Evolutionary conservation across 352 stramenopile genomes (phyloP).

Genomic region (Globisporangium ultimum): DNA sequence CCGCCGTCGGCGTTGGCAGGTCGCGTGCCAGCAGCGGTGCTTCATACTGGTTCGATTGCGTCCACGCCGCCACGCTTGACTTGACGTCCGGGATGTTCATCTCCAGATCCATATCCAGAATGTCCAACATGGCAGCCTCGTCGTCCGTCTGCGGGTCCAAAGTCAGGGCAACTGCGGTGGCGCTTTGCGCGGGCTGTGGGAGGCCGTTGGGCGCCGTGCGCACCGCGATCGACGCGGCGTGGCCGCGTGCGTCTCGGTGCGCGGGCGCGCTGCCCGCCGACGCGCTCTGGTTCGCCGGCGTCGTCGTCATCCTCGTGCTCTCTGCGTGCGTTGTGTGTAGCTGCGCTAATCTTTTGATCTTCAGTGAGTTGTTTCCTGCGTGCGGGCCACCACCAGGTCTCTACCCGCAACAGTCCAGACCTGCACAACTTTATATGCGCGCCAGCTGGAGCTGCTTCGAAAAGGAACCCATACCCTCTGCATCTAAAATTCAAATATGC

Average conservation of each 20-base stretch:
- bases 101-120: slow-evolving; percentile 14
- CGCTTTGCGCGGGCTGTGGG: no score
- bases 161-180: no score
- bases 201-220: no score
- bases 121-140: slow-evolving; percentile 13
- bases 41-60: background rate
- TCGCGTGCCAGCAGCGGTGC: no score
- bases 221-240: background rate
- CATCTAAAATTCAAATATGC: background rate
- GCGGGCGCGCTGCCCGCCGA: slow-evolving; percentile 1
- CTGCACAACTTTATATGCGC: background rate
- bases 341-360: slow-evolving; percentile 21
- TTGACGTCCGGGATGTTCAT: slow-evolving; percentile 10
- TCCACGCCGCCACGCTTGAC: background rate
- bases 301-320: slow-evolving; percentile 8
- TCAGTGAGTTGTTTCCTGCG: slow-evolving; percentile 10
- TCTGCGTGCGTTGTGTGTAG: slow-evolving; percentile 7
- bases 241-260: slow-evolving; percentile 1
- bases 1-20: slow-evolving; percentile 1
- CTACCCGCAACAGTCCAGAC: background rate
- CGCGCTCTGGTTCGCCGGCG: slow-evolving; percentile 8
- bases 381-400: slow-evolving; percentile 10
- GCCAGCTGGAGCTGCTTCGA: slow-evolving; percentile 5
- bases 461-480: slow-evolving; percentile 8
- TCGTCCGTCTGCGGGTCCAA: background rate